These are phyloP conservation scores for Chytriomyces hyalinus DNA, from an alignment of 192 early-diverging fungal genomes.

Conservation along the genomic window DNA sequence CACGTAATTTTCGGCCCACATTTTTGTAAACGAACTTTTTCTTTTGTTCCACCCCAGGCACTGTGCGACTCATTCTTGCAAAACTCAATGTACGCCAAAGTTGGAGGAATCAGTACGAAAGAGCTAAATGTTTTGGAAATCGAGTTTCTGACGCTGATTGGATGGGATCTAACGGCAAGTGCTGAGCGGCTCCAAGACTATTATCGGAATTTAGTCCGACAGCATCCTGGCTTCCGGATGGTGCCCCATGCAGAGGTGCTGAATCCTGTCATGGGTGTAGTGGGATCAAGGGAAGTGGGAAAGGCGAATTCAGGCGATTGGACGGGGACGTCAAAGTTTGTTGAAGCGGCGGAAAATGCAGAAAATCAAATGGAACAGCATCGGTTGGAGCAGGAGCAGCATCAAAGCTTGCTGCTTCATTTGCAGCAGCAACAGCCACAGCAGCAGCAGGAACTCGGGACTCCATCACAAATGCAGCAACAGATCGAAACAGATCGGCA, in stretches of 20 bases:
- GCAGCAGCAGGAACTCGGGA: background rate
- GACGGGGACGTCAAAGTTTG: slow-evolving; percentile 28
- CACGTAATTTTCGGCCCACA: background rate
- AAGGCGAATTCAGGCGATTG: slow-evolving; percentile 6
- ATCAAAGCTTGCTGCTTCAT: background rate
- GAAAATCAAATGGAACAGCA: slow-evolving; percentile 1
- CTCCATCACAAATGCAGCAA: too few relatives aligned
- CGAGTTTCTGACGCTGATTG: slow-evolving; percentile 81
- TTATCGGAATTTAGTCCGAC: slow-evolving; percentile 87
- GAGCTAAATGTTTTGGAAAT: slow-evolving; percentile 93
- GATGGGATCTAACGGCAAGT: slow-evolving; percentile 85
- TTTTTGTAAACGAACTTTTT: background rate
- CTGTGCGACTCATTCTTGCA: slow-evolving; percentile 46
- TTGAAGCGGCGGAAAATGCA: slow-evolving; percentile 20
- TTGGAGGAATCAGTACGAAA: slow-evolving; percentile 90
- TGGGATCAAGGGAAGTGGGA: background rate
- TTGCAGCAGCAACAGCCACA: background rate
- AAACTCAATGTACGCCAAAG: slow-evolving; percentile 93
- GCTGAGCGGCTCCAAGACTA: slow-evolving; percentile 87
- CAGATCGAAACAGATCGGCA: background rate
- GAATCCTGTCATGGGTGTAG: background rate
- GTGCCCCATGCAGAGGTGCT: slow-evolving; percentile 21
- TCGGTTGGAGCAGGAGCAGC: slow-evolving; percentile 8
- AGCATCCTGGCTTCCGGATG: slow-evolving; percentile 55
- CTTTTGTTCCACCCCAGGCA: slow-evolving; percentile 13